Base-by-base conservation (phyloP, 2,329 filamentous ascomycete genomes). In the Sporothrix sp. region DNA sequence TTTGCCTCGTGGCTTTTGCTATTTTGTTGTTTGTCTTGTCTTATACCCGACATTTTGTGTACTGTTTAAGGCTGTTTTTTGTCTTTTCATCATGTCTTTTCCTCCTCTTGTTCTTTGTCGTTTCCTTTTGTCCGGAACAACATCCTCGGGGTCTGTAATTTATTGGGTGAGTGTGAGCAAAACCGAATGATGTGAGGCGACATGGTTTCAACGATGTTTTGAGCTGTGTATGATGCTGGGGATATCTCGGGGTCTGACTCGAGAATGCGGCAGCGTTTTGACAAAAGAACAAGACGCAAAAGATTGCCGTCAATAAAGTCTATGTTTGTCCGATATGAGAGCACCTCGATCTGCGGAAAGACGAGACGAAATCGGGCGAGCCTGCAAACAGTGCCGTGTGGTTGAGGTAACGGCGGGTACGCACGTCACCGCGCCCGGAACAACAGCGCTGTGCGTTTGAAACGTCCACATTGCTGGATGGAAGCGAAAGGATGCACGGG, bases 31-130 rank as follows among this genome's bases (percentile, higher is more conserved):
- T 52, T 48, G 56, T 53, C 54, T 56, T 61, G 57, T 59, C 55
- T 60, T 60, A 62, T 56, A 57, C 57, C 60, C 60, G 58, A 61
- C 57, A 58, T 57, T 60, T 55, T 61, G 63, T 59, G 53, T 59
- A 50, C 46, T 49, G 46, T 51, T 28, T 44, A 10, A 23, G 16
- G 16, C 30, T 32, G 30, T 35, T 18, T 33, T 27, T 23, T n/a
- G 33, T 27, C 18, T 40, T 47, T 36, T 47, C 35, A 45, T 30
- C 8, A 2, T 32, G 38, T 54, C 56, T 52, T 54, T 52, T 50
- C 52, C 57, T 52, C 52, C 43, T 61, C 56, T 60, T 51, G 52
- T 18, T 35, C n/a, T 51, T 10, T 45, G 21, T 32, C 10, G 14
- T 56, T 58, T 58, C 58, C 51, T 58, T 58, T 39, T 27, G 28